Evolutionary conservation across 306 rosid genomes (phyloP).

Genomic region (Begonia peltatifolia): DNA sequence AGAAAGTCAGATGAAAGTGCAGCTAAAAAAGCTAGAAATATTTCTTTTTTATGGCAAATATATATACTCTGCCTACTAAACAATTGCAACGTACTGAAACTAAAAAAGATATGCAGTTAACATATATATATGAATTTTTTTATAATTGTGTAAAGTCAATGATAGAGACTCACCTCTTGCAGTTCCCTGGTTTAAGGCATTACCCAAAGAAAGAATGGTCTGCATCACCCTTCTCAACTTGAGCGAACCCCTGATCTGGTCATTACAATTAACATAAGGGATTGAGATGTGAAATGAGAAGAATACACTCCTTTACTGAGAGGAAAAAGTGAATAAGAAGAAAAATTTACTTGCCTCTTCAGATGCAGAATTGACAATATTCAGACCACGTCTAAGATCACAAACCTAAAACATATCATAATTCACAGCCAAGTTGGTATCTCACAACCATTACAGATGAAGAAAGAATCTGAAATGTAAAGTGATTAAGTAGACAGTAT

Average conservation of each 20-base stretch:
- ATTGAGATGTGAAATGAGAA: constrained; percentile 11
- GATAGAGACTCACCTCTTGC: constrained; percentile 74
- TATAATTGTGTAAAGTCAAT: background rate
- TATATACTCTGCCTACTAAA: no score
- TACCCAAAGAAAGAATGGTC: constrained; percentile 95
- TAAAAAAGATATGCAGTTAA: no score
- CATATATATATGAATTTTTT: background rate
- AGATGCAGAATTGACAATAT: constrained; percentile 58
- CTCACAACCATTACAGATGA: constrained; percentile 8
- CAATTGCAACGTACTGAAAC: no score
- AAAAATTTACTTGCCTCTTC: constrained; percentile 49
- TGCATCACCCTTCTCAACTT: constrained; percentile 99
- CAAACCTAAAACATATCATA: constrained; percentile 35
- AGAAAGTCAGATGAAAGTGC: no score
- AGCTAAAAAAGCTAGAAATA: no score
- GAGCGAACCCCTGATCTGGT: constrained; percentile 80
- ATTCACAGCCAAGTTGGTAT: constrained; percentile 13
- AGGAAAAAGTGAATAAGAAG: constrained; percentile 7
- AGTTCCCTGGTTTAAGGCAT: constrained; percentile 96
- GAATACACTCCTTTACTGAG: background rate
- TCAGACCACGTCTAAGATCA: constrained; percentile 71
- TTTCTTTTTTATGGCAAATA: no score
- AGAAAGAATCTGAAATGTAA: constrained; percentile 7
- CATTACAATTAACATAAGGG: constrained; percentile 11
- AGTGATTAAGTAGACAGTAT: constrained; percentile 14